Conservation (phyloP, 257 asterid species). For the Nicotiana paniculata region DNA sequence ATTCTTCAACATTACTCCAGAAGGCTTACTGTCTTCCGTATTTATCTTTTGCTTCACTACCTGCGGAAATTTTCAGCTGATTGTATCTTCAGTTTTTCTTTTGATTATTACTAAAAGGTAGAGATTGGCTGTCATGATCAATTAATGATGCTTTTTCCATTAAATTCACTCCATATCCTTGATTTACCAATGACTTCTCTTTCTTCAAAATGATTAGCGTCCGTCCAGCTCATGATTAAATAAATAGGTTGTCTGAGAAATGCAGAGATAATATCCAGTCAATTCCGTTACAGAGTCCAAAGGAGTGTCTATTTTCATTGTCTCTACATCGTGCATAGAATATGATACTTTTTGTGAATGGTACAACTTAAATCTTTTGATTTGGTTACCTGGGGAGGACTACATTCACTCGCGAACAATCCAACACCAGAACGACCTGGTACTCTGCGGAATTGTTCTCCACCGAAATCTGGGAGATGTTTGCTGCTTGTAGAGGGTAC, state of each 20-base stretch:
- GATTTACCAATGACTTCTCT: constrained; percentile 18
- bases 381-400: constrained; percentile 6
- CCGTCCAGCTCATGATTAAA: constrained; percentile 32
- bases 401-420: constrained; percentile 2
- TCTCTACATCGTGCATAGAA: constrained; percentile 24
- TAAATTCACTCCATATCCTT: constrained; percentile 11
- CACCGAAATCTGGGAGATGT: constrained; percentile 10
- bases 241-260: constrained; percentile 48
- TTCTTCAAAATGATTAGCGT: constrained; percentile 24
- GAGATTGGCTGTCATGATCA: constrained; percentile 18
- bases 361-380: constrained; percentile 9
- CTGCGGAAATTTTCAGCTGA: constrained; percentile 28
- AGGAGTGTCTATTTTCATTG: constrained; percentile 46
- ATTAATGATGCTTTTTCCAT: constrained; percentile 10
- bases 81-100: constrained; percentile 32
- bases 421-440: constrained; percentile 16
- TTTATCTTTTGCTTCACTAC: constrained; percentile 30
- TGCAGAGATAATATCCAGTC: constrained; percentile 29
- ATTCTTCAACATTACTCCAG: constrained; percentile 27
- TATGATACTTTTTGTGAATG: constrained; percentile 26
- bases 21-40: constrained; percentile 17
- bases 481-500: constrained; percentile 7
- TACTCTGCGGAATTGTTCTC: constrained; percentile 12
- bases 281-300: constrained; percentile 33
- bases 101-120: constrained; percentile 25